phyloP scores from a whole-genome alignment of 169 alveolate genomes.

The Eimeria falciformis region DNA sequence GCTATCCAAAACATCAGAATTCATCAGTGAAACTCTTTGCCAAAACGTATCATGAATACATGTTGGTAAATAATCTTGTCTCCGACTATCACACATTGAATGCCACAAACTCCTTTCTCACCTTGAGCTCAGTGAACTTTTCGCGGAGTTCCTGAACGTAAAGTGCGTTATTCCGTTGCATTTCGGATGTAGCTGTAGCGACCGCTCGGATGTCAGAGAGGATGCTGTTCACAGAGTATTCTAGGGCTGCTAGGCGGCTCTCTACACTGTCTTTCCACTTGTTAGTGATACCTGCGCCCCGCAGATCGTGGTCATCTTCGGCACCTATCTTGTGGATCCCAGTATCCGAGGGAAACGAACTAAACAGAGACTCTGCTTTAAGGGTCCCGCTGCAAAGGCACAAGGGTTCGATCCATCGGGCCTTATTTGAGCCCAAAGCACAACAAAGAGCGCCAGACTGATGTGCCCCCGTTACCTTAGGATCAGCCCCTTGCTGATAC shows the following conservation, averaged over 20 bases:
- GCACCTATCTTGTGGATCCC: constrained; percentile 12
- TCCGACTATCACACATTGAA: too few relatives aligned
- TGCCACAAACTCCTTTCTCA: background rate
- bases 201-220: constrained; percentile 13
- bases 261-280: constrained; percentile 49
- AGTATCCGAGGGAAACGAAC: background rate
- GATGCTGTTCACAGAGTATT: constrained; percentile 45
- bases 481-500: too few relatives aligned
- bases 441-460: too few relatives aligned
- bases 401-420: background rate
- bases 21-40: too few relatives aligned
- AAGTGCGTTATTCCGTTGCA: constrained; percentile 39
- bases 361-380: constrained; percentile 8
- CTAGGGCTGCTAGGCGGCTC: constrained; percentile 53
- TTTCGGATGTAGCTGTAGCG: constrained; percentile 52
- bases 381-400: background rate
- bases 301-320: background rate
- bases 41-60: too few relatives aligned
- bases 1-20: too few relatives aligned
- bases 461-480: too few relatives aligned
- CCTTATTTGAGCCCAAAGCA: too few relatives aligned
- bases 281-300: background rate
- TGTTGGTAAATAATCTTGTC: too few relatives aligned
- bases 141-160: constrained; percentile 63
- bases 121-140: constrained; percentile 59